Percentiles rank a stretch among this genome's conserved stretches.
phyloP scores from a whole-genome alignment of 345 rosid species.

The Syzygium aqueum region DNA sequence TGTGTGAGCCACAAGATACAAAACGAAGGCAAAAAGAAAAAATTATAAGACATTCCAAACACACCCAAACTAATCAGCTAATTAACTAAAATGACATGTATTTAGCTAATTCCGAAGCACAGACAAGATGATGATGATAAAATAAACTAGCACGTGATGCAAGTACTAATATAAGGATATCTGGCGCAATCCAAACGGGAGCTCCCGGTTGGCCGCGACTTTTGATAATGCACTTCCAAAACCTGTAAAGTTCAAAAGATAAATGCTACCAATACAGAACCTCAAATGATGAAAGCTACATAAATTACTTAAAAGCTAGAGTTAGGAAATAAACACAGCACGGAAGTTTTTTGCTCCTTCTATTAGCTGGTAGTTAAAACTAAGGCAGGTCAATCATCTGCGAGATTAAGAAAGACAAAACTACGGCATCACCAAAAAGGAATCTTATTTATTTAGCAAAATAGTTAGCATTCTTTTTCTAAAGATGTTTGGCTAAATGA shows the following conservation, averaged over 20 bases:
- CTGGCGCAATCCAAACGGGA: conserved; percentile 76
- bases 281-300: background rate
- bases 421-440: background rate
- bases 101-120: background rate
- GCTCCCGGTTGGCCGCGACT: conserved; percentile 69
- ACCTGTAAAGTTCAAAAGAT: conserved; percentile 31
- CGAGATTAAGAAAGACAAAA: background rate
- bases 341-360: background rate
- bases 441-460: background rate
- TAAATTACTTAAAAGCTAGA: background rate
- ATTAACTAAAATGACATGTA: background rate
- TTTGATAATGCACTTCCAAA: conserved; percentile 75
- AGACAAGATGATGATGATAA: background rate
- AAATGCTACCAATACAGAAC: background rate
- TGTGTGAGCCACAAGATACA: background rate
- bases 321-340: background rate
- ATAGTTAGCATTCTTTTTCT: background rate
- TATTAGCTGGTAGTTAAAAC: background rate
- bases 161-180: conserved; percentile 47
- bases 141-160: background rate
- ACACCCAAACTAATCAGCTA: background rate
- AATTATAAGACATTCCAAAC: background rate
- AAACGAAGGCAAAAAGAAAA: background rate
- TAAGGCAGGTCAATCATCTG: background rate
- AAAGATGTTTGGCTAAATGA: background rate